Evolutionary conservation across 2,329 filamentous ascomycete genomes (phyloP), one percentile per base, ranked within the genome.

Genomic region (Pestalotiopsis sp.): DNA sequence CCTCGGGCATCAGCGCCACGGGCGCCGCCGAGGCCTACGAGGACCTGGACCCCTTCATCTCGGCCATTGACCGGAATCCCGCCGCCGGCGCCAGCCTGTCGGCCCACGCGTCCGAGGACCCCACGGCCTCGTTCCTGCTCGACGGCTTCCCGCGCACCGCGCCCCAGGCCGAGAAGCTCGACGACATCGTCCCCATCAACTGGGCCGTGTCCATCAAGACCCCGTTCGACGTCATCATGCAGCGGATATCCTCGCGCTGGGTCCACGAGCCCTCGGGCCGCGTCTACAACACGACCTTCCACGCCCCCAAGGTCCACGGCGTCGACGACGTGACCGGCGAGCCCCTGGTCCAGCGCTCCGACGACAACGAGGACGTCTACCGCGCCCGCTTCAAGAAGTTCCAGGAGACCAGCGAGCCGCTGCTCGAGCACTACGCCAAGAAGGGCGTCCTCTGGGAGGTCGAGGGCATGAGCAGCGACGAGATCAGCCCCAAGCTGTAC

Each of bases 121-220:
- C 94, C 0, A 83, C 89, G 0, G 94, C 94, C 9, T 97, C 94
- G 0, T 98, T 98, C 79, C 92, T 99, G 71, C 91, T 99, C 65
- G 96, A 99, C 78, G 96, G 96, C 17, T 99, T 98, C 80, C 96
- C 96, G 2, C 92, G 96, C 71, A 99, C 93, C 6, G 92, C 92
- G 0, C 77, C 83, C 3, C 96, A 99, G 81, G 96, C 94, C 35
- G 79, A 82, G 56, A 90, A 90, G 67, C 87, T 98, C 61, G 94
- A 97, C 77, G 82, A 84, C 59, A 85, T 98, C 40, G 88, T 98
- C 39, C 94, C 95, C n/a, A 94, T 99, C 78, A 99, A 99, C 80
- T 88, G 98, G 69, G 96, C 94, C 62, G 91, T 98, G 68, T 94
- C 92, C 66, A 85, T 98, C 73, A 87, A 91, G 76, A 98, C 95